These are phyloP conservation scores for Aspergillus candidus DNA, from an alignment of 2,329 filamentous ascomycete species.

Conservation along the genomic window DNA sequence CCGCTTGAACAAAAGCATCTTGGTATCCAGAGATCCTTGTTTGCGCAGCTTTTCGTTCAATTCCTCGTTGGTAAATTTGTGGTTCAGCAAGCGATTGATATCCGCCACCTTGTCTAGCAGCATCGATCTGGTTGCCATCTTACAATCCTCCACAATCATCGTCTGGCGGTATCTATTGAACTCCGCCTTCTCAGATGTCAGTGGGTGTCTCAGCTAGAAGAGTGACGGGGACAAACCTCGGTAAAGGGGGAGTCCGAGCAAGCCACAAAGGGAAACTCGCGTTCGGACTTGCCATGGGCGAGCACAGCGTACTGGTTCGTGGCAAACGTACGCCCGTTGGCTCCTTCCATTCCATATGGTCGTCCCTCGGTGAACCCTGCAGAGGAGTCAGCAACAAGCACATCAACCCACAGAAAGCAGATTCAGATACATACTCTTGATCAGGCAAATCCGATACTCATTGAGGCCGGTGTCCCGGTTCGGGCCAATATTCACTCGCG, in stretches of 20 bases:
- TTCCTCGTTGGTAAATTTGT: conserved; percentile 75
- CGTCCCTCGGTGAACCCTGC: conserved; percentile 70
- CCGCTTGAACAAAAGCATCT: conserved; percentile 62
- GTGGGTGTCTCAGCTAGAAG: background rate
- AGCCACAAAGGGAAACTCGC: conserved; percentile 82
- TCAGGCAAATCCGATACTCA: conserved; percentile 79
- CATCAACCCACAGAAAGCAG: background rate
- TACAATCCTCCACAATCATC: conserved; percentile 64
- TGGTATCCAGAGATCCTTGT: conserved; percentile 61
- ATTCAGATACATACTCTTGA: conserved; percentile 60
- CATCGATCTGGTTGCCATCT: conserved; percentile 65
- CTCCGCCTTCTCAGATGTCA: conserved; percentile 53
- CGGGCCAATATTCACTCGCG: conserved; percentile 74
- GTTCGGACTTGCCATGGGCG: conserved; percentile 74
- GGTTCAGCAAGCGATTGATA: conserved; percentile 72
- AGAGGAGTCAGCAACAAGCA: background rate
- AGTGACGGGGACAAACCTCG: conserved; percentile 52
- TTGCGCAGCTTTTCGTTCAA: conserved; percentile 71
- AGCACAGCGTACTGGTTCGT: conserved; percentile 81
- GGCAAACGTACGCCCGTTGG: conserved; percentile 68
- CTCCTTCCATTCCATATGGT: conserved; percentile 73
- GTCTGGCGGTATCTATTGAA: conserved; percentile 74
- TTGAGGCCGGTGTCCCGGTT: conserved; percentile 66
- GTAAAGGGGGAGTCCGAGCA: conserved; percentile 81
- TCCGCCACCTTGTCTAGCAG: conserved; percentile 69